Evolutionary conservation across 768 basidiomycete species (phyloP).

Genomic region (Russula emetica): DNA sequence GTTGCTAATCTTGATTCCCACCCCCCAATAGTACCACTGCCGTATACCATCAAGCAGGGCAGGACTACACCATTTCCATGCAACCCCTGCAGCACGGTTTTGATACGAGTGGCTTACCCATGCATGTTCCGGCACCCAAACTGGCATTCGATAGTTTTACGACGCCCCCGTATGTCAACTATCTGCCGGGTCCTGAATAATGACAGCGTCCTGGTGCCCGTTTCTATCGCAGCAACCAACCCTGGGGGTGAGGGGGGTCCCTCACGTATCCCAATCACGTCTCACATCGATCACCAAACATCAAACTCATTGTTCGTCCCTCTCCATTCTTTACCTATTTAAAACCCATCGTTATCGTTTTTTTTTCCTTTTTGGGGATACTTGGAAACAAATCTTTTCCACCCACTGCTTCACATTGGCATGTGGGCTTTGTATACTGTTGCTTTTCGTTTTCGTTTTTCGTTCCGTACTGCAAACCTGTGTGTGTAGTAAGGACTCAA

Average conservation of each 20-base stretch:
- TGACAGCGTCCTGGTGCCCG: background rate
- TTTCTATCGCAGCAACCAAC: constrained; percentile 11
- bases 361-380: background rate
- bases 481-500: constrained; percentile 20
- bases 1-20: background rate
- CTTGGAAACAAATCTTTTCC: constrained; percentile 1
- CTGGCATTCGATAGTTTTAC: constrained; percentile 3
- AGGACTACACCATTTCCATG: constrained; percentile 22
- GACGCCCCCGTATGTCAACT: constrained; percentile 13
- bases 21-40: background rate
- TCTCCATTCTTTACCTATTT: constrained; percentile 13
- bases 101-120: constrained; percentile 9
- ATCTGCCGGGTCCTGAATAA: constrained; percentile 16
- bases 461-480: constrained; percentile 21
- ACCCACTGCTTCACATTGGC: constrained; percentile 5
- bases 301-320: constrained; percentile 14
- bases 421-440: constrained; percentile 15
- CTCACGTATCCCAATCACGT: constrained; percentile 16
- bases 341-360: constrained; percentile 10
- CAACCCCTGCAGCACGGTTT: constrained; percentile 15
- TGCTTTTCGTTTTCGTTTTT: constrained; percentile 6
- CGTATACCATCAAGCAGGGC: constrained; percentile 23
- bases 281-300: constrained; percentile 15
- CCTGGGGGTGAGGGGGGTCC: background rate
- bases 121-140: constrained; percentile 22